Conservation (phyloP, 306 rosid species). For the Corylus americana region DNA sequence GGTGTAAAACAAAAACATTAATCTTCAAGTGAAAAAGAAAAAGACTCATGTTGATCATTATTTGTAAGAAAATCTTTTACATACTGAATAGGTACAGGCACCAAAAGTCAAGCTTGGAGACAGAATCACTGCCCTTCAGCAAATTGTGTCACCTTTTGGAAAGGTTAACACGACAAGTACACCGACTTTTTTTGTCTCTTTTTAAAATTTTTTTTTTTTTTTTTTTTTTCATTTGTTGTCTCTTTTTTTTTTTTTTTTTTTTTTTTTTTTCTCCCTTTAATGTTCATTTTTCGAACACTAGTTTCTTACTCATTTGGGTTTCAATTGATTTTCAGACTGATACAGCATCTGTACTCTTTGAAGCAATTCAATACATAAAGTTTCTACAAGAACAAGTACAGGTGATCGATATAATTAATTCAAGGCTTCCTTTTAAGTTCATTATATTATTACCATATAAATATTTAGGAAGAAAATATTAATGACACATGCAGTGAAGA, state of each 20-base stretch:
- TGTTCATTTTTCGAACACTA: slow-evolving; percentile 20
- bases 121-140: slow-evolving; percentile 88
- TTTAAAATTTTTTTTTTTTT: neutral
- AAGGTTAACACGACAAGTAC: slow-evolving; percentile 59
- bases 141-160: slow-evolving; percentile 98
- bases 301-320: slow-evolving; percentile 11
- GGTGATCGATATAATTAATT: slow-evolving; percentile 36
- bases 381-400: slow-evolving; percentile 90
- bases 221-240: neutral
- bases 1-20: slow-evolving; percentile 37
- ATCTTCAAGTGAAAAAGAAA: neutral
- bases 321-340: slow-evolving; percentile 68
- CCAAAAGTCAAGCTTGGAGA: slow-evolving; percentile 94
- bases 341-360: slow-evolving; percentile 89
- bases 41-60: no score
- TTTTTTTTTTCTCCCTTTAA: slow-evolving; percentile 28
- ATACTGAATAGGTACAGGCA: slow-evolving; percentile 58
- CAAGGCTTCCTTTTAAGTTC: neutral
- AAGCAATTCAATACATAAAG: slow-evolving; percentile 87
- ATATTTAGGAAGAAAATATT: no score
- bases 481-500: no score
- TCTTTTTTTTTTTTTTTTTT: neutral
- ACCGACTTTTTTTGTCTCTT: neutral
- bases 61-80: slow-evolving; percentile 31
- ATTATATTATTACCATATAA: neutral